Conservation (phyloP, 1,284 basidiomycete species). For the Microbotryum lychnidis-dioicae region DNA sequence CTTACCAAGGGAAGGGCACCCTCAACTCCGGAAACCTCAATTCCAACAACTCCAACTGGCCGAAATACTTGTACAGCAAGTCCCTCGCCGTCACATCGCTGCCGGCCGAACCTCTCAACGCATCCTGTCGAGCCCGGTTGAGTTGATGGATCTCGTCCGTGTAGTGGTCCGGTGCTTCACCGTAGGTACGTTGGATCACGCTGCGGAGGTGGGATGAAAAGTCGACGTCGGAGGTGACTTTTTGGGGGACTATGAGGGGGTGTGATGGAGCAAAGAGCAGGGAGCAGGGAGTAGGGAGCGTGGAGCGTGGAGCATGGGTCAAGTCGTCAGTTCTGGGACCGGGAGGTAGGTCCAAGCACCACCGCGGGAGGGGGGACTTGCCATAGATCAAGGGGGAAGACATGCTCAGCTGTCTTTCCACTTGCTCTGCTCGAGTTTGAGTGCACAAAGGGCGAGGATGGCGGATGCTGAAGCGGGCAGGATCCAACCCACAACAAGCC, state of each 20-base stretch:
- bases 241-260: conserved; percentile 44
- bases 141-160: conserved; percentile 71
- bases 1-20: conserved; percentile 80
- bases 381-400: conserved; percentile 17
- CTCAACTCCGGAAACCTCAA: conserved; percentile 92
- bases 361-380: background rate
- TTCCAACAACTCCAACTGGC: conserved; percentile 94
- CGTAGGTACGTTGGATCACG: conserved; percentile 84
- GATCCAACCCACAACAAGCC: no score
- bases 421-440: no score
- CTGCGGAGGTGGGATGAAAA: conserved; percentile 80
- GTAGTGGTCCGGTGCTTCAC: conserved; percentile 84
- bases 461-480: no score
- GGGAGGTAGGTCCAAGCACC: background rate
- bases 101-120: conserved; percentile 79
- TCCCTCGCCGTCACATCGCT: conserved; percentile 87
- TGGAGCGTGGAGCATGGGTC: background rate
- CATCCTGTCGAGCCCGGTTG: conserved; percentile 87
- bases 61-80: conserved; percentile 97
- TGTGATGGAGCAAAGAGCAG: no score
- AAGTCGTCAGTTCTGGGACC: background rate
- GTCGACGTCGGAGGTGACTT: conserved; percentile 59
- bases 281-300: no score
- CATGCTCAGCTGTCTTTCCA: background rate
- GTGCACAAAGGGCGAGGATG: no score